Conservation (phyloP, 371 early-diverging fungal genomes). For the Lichtheimia ornata region DNA sequence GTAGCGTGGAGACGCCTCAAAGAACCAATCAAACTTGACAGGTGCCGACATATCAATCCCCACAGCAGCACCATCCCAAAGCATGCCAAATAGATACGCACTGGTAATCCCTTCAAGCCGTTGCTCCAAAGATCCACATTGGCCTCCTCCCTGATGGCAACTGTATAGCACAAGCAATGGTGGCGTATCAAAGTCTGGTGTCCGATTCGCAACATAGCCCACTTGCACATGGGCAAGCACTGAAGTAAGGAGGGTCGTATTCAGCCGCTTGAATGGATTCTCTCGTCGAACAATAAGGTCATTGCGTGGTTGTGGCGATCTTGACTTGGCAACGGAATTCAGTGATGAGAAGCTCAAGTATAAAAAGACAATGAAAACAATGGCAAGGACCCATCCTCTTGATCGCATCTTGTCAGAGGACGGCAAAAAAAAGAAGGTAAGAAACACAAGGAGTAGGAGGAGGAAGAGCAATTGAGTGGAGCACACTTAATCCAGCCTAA, state of each 20-base stretch:
- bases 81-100: slow-evolving; percentile 40
- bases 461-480: too few species aligned
- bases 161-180: slow-evolving; percentile 36
- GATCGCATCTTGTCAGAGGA: slow-evolving; percentile 40
- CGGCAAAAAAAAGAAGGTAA: not conserved
- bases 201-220: slow-evolving; percentile 46
- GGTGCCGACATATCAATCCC: slow-evolving; percentile 37
- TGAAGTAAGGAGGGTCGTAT: slow-evolving; percentile 18
- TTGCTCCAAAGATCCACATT: slow-evolving; percentile 33
- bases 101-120: slow-evolving; percentile 31
- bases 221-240: slow-evolving; percentile 41
- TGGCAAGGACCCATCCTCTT: slow-evolving; percentile 17
- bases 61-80: slow-evolving; percentile 43
- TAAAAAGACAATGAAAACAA: slow-evolving; percentile 12
- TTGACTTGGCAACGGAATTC: slow-evolving; percentile 11
- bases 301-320: not conserved
- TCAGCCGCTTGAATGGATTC: slow-evolving; percentile 16
- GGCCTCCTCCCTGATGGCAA: slow-evolving; percentile 13
- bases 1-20: slow-evolving; percentile 29
- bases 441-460: too few species aligned
- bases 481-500: too few species aligned
- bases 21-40: slow-evolving; percentile 36
- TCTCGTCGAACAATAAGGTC: slow-evolving; percentile 12
- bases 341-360: slow-evolving; percentile 16
- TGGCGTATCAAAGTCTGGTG: slow-evolving; percentile 44